A percentile compares a stretch with the other conserved stretches of the same genome.
These are phyloP conservation scores for Cyclotella kingstonii DNA, from an alignment of 108 stramenopile species.

Conservation along the genomic window DNA sequence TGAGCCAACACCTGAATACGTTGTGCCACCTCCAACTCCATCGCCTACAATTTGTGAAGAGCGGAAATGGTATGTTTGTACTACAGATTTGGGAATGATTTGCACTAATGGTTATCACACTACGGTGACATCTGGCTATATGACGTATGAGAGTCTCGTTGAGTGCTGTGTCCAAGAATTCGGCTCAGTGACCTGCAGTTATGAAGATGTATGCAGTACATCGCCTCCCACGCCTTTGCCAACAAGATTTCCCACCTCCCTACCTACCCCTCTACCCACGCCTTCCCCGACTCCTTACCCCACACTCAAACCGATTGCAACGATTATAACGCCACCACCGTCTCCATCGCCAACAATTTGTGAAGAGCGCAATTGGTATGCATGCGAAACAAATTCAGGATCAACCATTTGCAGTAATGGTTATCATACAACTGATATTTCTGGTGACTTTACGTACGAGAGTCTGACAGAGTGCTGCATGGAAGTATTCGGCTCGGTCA, in stretches of 20 bases:
- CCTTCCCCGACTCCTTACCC: background rate
- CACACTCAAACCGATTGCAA: background rate
- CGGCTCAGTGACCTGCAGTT: background rate
- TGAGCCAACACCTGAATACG: background rate
- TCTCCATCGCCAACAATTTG: background rate
- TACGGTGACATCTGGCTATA: no score
- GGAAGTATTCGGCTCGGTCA: no score
- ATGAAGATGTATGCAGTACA: background rate
- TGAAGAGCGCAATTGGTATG: no score
- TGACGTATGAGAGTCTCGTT: no score
- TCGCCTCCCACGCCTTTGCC: no score
- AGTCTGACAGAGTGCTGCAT: no score
- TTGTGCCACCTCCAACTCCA: constrained; percentile 5
- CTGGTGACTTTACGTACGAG: no score
- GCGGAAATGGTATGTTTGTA: background rate
- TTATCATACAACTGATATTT: no score
- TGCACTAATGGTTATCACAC: background rate
- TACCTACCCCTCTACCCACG: background rate
- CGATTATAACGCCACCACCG: background rate
- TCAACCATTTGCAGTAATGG: no score
- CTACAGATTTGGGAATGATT: background rate
- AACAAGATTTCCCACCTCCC: background rate
- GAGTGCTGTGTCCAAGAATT: background rate
- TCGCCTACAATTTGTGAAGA: constrained; percentile 7
- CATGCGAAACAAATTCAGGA: no score